Conservation (phyloP, 495 filamentous ascomycete genomes). For the Tuber borchii region DNA sequence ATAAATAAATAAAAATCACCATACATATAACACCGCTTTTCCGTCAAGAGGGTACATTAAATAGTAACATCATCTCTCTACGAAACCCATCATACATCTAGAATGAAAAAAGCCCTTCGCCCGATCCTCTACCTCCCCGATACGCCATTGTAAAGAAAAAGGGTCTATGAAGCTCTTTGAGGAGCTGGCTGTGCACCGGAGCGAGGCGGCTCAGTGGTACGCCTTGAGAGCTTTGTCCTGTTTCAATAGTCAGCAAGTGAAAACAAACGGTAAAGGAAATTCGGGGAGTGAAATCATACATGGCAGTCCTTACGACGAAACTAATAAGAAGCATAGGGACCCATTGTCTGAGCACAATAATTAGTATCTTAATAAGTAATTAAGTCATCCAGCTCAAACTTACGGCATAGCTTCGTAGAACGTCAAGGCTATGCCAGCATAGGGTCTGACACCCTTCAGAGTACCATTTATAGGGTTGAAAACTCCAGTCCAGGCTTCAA, state of each 20-base stretch:
- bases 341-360: conserved; percentile 42
- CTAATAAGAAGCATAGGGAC: conserved; percentile 72
- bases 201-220: conserved; percentile 29
- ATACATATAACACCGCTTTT: not conserved
- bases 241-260: conserved; percentile 31
- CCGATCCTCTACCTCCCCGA: not conserved
- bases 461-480: conserved; percentile 60
- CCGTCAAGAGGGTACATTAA: not conserved
- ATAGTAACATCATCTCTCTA: not conserved
- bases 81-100: conserved; percentile 1
- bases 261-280: conserved; percentile 24
- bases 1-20: conserved; percentile 15
- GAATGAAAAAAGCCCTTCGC: not conserved
- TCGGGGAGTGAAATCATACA: conserved; percentile 56
- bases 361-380: not conserved
- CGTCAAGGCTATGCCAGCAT: conserved; percentile 15
- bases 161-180: not conserved
- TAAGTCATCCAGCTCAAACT: not conserved
- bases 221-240: conserved; percentile 40
- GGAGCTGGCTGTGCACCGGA: not conserved
- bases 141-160: not conserved
- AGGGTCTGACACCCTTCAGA: conserved; percentile 31
- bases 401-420: conserved; percentile 28
- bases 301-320: conserved; percentile 72
- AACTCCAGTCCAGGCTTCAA: conserved; percentile 54